Evolutionary conservation across 805 yeast species (phyloP), one percentile per base, ranked within the genome.

Genomic region (Wickerhamiella qilinensis): DNA sequence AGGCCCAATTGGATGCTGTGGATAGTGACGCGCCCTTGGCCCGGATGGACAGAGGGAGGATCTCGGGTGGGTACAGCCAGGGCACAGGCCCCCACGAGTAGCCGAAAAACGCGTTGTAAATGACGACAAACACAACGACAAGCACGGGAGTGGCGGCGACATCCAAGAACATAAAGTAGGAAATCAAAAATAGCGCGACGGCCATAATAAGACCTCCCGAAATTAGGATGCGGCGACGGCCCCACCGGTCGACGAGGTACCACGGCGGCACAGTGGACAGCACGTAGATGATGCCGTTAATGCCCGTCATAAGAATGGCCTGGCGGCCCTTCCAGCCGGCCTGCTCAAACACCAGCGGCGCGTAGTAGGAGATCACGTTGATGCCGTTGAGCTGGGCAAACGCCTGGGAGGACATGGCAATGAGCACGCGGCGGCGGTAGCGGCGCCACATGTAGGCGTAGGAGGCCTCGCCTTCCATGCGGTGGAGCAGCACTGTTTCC

Each of bases 371-470:
- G 39, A 86, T 82, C 37, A 86, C 88, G 53, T 85, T 86, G 58
- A 85, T 86, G 50, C 96, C 96, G 56, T 85, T 81, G 55, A 86
- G 64, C 58, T 86, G 95, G 2, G 96, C 95, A 65, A 86, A 84
- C 63, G 83, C 73, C 55, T 82, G 93, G 2, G 94, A 78, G 27
- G 84, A 73, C 74, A 91, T 83, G 2, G 94, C 95, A 45, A 86
- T 80, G 27, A 84, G 65, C 18, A 86, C 75, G 37, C 96, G 65
- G 54, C 73, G 73, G 45, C 75, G 74, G 57, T 86, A 86, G 43
- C 78, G 64, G 36, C 71, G 63, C 64, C 85, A 78, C 72, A 85
- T 78, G 51, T 81, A 80, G 3, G 65, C 50, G 56, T 83, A 83
- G 4, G 81, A 72, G 32, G 70, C 60, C 49, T 80, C 85, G 19